phyloP scores from a whole-genome alignment of 139 green algal genomes.

The Coccomyxa sp. region DNA sequence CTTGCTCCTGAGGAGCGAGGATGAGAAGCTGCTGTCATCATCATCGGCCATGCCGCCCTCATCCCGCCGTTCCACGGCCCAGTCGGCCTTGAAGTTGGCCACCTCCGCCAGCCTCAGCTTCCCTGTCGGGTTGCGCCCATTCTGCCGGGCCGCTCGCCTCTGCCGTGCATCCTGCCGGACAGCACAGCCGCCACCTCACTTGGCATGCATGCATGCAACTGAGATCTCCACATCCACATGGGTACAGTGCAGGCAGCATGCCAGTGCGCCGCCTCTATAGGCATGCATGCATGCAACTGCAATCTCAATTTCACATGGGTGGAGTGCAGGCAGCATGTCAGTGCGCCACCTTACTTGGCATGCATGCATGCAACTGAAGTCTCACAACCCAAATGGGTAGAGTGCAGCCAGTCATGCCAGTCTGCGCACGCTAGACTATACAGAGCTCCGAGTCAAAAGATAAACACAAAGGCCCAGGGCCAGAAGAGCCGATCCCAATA shows the following conservation, averaged over 20 bases:
- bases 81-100: constrained; percentile 26
- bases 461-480: neutral
- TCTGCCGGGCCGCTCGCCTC: neutral
- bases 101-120: constrained; percentile 45
- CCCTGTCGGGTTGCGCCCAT: neutral
- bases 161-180: constrained; percentile 35
- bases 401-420: no score
- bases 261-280: no score
- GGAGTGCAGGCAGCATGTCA: no score
- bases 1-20: neutral
- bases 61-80: constrained; percentile 42
- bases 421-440: neutral
- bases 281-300: no score
- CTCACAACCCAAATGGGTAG: no score
- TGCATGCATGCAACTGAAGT: no score
- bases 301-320: no score
- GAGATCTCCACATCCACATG: no score
- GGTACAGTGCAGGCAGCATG: no score
- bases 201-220: neutral
- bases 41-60: constrained; percentile 7
- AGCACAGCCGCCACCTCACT: neutral
- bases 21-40: neutral
- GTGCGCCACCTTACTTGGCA: no score
- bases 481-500: neutral
- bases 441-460: neutral